A percentile compares a stretch with the other conserved stretches of the same genome.
Conservation (phyloP, 2,329 filamentous ascomycete species). For the Hypoxylon sp. region DNA sequence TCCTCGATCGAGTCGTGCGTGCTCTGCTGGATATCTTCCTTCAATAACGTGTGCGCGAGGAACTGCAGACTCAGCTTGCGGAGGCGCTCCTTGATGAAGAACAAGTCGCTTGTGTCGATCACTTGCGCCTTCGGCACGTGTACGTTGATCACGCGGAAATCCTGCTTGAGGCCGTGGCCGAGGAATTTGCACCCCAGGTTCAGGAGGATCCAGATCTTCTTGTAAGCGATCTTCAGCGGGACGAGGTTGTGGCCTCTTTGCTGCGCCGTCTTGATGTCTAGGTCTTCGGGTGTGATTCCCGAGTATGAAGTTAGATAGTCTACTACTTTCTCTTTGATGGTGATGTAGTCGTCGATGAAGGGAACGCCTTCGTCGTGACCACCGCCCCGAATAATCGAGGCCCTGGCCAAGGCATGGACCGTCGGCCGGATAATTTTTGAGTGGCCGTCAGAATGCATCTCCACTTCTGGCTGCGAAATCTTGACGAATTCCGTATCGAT, state of each 20-base stretch:
- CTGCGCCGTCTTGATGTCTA: conserved; percentile 74
- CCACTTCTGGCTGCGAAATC: conserved; percentile 90
- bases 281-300: conserved; percentile 84
- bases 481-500: conserved; percentile 97
- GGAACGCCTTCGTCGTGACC: conserved; percentile 82
- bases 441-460: conserved; percentile 93
- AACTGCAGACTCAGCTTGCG: conserved; percentile 93
- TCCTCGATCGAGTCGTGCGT: conserved; percentile 97
- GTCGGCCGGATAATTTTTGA: conserved; percentile 91
- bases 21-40: conserved; percentile 91
- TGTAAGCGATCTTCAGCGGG: conserved; percentile 90
- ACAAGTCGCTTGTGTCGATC: conserved; percentile 92
- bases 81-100: conserved; percentile 80
- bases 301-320: conserved; percentile 96
- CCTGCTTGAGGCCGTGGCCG: conserved; percentile 90
- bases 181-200: conserved; percentile 95
- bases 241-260: conserved; percentile 79
- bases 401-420: conserved; percentile 89
- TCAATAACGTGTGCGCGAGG: conserved; percentile 87
- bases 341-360: conserved; percentile 98
- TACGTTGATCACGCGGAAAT: conserved; percentile 98
- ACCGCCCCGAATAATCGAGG: conserved; percentile 85
- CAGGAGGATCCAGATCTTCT: conserved; percentile 95
- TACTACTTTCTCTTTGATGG: conserved; percentile 87
- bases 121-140: conserved; percentile 90